Conservation (phyloP, 805 yeast genomes). For the Teunomyces lycoperdinae region DNA sequence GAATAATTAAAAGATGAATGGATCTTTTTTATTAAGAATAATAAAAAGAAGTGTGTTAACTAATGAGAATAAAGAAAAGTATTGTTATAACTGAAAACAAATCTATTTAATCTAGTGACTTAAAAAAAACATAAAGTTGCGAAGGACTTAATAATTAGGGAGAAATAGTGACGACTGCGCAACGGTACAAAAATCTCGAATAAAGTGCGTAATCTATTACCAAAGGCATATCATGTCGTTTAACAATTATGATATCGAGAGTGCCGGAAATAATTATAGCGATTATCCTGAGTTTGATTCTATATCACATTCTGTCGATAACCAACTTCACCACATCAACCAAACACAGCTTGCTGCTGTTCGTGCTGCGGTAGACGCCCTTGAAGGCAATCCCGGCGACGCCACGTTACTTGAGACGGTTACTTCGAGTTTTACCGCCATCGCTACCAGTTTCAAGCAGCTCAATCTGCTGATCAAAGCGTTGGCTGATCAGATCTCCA, state of each 20-base stretch:
- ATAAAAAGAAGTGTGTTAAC: too few relatives aligned
- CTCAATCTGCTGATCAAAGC: constrained; percentile 27
- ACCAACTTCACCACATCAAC: constrained; percentile 28
- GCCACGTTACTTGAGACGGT: constrained; percentile 14
- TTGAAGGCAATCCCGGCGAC: constrained; percentile 5
- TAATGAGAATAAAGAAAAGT: too few relatives aligned
- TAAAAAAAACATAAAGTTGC: too few relatives aligned
- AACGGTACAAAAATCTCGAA: too few relatives aligned
- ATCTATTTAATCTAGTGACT: too few relatives aligned
- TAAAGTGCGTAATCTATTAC: too few relatives aligned
- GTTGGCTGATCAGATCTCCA: constrained; percentile 25
- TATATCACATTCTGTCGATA: constrained; percentile 29
- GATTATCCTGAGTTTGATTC: constrained; percentile 43
- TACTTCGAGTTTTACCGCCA: constrained; percentile 16
- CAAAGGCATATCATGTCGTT: constrained; percentile 20
- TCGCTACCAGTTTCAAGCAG: constrained; percentile 29
- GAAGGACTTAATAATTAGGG: too few relatives aligned
- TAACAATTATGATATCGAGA: constrained; percentile 21
- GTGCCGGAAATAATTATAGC: constrained; percentile 22
- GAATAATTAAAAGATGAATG: not conserved
- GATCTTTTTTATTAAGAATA: too few relatives aligned
- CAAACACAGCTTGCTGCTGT: constrained; percentile 14
- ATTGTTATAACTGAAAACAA: too few relatives aligned
- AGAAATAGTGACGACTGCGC: too few relatives aligned
- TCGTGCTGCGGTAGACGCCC: constrained; percentile 5